Percentiles rank a stretch among this genome's conserved stretches.
Conservation (phyloP, 2,329 filamentous ascomycete species). For the Phoma sp. region DNA sequence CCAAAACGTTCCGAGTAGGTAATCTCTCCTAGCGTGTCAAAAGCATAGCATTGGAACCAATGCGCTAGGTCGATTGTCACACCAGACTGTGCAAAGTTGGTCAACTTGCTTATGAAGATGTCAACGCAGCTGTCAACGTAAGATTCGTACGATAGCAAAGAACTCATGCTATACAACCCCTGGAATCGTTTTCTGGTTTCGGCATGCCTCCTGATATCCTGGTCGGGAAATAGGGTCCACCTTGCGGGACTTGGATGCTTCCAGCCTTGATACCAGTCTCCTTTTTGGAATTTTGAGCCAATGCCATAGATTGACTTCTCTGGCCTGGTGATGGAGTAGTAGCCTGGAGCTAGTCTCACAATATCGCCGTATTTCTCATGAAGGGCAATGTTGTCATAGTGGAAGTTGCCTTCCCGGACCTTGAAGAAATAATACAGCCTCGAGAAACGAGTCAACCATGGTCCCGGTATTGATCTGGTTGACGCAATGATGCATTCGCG, state of each 20-base stretch:
- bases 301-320: background rate
- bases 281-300: background rate
- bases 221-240: background rate
- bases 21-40: slow-evolving; percentile 51
- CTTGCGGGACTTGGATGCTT: background rate
- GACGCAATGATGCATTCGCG: background rate
- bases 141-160: slow-evolving; percentile 8
- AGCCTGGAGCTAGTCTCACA: background rate
- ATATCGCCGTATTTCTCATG: background rate
- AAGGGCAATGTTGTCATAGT: slow-evolving; percentile 1
- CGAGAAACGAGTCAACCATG: background rate
- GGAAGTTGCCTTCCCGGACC: background rate
- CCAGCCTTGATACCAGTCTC: slow-evolving; percentile 1
- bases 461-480: background rate
- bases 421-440: background rate
- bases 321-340: background rate
- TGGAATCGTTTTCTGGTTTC: background rate
- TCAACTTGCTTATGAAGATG: slow-evolving; percentile 7
- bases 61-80: slow-evolving; percentile 43
- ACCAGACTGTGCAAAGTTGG: slow-evolving; percentile 11
- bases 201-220: background rate
- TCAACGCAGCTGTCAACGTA: slow-evolving; percentile 47
- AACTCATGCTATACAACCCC: background rate
- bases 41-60: slow-evolving; percentile 51
- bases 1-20: slow-evolving; percentile 40